Evolutionary conservation across 2,329 filamentous ascomycete genomes (phyloP), one percentile per base, ranked within the genome.

Genomic region (Pseudogymnoascus sp.): DNA sequence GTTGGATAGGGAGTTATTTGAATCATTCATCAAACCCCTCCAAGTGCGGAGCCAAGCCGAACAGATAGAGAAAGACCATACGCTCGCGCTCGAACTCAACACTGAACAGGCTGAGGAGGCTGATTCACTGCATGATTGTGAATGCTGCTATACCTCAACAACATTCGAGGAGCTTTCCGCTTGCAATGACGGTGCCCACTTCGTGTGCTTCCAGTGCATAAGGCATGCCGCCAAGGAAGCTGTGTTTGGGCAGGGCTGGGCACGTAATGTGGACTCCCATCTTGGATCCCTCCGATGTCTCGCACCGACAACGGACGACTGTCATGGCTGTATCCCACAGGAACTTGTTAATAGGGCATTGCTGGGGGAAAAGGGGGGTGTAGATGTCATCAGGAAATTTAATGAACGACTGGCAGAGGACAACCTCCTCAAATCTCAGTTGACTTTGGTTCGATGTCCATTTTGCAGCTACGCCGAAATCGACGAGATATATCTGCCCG

Each of bases 391-490:
- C 68, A 80, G 80, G 64, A 89, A 88, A 70, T 84, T 97, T 36
- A 89, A 96, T 71, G 86, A 90, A 67, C 86, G 91, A 30, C 80
- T 95, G 23, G 87, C 89, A 2, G 87, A 89, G 63, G 90, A 96
- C 68, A 85, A 81, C 19, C 81, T 99, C 1, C 75, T 89, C 25
- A 86, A 88, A 62, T 90, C 88, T 23, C 82, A 85, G 22, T 76
- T 96, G 5, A 87, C 89, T 2, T 82, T 97, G 1, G 81, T 94
- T 58, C 86, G 87, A 39, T 97, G 94, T 70, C 92, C 92, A 0
- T 97, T 95, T 72, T 99, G 93, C 79, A 82, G 82, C 67, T 99
- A 97, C 71, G 91, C 91, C 33, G 94, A 97, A 77, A 81, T 92
- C 25, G 91, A 97, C 73, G 87, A 90, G 62, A 77, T 89, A 16